Percentiles rank a stretch among this genome's conserved stretches.
Conservation (phyloP, 129 eudicot species). For the Heracleum sosnowskyi region DNA sequence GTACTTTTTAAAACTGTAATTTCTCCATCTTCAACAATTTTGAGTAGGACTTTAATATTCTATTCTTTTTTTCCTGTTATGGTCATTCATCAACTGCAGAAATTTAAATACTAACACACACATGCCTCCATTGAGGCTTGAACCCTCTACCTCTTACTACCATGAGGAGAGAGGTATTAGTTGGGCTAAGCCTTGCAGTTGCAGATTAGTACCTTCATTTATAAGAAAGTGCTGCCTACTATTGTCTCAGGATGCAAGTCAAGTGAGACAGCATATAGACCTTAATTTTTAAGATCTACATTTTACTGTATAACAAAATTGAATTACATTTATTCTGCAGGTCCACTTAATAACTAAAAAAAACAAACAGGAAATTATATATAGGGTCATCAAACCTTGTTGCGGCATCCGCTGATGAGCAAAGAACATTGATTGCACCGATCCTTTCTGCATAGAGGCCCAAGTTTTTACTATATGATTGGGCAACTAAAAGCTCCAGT, state of each 20-base stretch:
- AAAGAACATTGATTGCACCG: conserved; percentile 91
- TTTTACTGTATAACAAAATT: not conserved
- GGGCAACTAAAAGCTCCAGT: conserved; percentile 92
- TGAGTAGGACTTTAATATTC: not conserved
- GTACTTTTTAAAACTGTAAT: not conserved
- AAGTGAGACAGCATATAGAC: not conserved
- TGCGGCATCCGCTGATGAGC: conserved; percentile 90
- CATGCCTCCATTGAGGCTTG: not conserved
- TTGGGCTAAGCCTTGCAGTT: not conserved
- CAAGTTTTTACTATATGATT: conserved; percentile 86
- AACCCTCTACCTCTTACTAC: not conserved
- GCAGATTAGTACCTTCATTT: not conserved
- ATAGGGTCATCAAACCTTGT: conserved; percentile 40
- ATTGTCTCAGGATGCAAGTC: not conserved
- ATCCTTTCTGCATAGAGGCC: conserved; percentile 96
- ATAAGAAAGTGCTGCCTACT: not conserved
- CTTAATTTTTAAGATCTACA: not conserved
- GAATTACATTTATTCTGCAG: not conserved
- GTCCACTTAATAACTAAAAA: not conserved
- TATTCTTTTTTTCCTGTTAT: not conserved
- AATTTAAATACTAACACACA: not conserved
- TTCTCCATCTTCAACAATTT: not conserved
- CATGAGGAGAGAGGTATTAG: not conserved
- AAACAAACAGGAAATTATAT: not conserved
- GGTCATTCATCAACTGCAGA: not conserved